phyloP scores from a whole-genome alignment of 257 asterid species.

The Forsythia viridissima region DNA sequence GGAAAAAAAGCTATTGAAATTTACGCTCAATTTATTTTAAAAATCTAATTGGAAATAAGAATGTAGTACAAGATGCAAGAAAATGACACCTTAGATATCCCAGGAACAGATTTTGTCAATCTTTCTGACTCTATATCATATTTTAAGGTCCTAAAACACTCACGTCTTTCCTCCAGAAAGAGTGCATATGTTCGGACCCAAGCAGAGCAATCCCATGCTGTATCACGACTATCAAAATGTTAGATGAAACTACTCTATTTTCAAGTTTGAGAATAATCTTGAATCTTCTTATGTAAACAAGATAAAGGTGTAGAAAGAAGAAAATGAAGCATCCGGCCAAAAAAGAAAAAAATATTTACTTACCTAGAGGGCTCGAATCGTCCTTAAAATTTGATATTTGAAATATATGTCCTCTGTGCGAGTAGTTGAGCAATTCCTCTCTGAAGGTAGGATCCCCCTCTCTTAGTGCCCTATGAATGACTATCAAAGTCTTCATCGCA shows the following conservation, averaged over 20 bases:
- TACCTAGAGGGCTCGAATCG: conserved; percentile 82
- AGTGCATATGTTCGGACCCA: conserved; percentile 87
- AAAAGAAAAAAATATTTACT: background rate
- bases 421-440: conserved; percentile 62
- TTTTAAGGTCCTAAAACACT: conserved; percentile 63
- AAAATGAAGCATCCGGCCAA: no score
- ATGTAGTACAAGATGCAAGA: background rate
- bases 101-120: conserved; percentile 44
- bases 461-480: conserved; percentile 75
- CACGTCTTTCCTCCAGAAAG: conserved; percentile 82
- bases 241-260: background rate
- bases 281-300: background rate
- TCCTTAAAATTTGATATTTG: conserved; percentile 82
- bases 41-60: background rate
- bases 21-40: background rate
- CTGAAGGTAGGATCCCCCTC: conserved; percentile 84
- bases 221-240: conserved; percentile 29
- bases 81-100: conserved; percentile 44
- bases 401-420: conserved; percentile 68
- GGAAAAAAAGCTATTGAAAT: background rate
- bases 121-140: conserved; percentile 68
- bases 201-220: conserved; percentile 97
- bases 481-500: conserved; percentile 77
- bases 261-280: background rate
- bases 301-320: background rate